These are phyloP conservation scores for Nematodospora anomalae DNA, from an alignment of 1,139 yeast genomes.

Conservation along the genomic window DNA sequence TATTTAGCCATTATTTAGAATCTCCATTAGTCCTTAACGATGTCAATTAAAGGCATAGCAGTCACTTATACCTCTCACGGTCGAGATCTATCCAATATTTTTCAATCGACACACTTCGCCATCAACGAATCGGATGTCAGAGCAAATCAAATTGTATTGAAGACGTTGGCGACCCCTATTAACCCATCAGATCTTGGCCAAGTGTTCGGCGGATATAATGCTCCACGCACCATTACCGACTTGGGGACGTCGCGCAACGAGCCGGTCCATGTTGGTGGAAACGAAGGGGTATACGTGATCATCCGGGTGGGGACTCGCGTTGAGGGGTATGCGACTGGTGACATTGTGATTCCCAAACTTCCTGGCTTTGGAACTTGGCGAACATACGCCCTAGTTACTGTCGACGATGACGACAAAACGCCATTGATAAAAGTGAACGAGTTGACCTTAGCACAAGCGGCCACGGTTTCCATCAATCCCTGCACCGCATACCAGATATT, in stretches of 20 bases:
- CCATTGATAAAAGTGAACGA: conserved; percentile 25
- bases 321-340: conserved; percentile 24
- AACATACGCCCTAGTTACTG: conserved; percentile 25
- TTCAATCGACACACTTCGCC: conserved; percentile 21
- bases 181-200: conserved; percentile 93
- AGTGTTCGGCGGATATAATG: conserved; percentile 88
- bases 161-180: conserved; percentile 76
- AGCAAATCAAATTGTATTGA: conserved; percentile 47
- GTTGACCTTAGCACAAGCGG: conserved; percentile 29
- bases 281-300: conserved; percentile 36
- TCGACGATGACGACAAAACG: conserved; percentile 18
- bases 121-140: conserved; percentile 37
- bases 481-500: conserved; percentile 35
- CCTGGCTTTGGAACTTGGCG: conserved; percentile 42
- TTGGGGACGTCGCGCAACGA: conserved; percentile 46
- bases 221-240: conserved; percentile 55
- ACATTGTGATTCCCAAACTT: conserved; percentile 31
- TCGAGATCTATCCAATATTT: conserved; percentile 17
- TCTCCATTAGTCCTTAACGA: too few relatives aligned
- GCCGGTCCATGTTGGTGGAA: conserved; percentile 82
- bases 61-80: conserved; percentile 24
- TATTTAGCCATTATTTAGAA: too few relatives aligned
- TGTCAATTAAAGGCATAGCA: conserved; percentile 22
- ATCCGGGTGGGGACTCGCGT: conserved; percentile 25
- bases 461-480: conserved; percentile 37